A percentile compares a stretch with the other conserved stretches of the same genome.
These are phyloP conservation scores for Kockovaella imperatae DNA, from an alignment of 768 basidiomycete genomes.

Conservation along the genomic window DNA sequence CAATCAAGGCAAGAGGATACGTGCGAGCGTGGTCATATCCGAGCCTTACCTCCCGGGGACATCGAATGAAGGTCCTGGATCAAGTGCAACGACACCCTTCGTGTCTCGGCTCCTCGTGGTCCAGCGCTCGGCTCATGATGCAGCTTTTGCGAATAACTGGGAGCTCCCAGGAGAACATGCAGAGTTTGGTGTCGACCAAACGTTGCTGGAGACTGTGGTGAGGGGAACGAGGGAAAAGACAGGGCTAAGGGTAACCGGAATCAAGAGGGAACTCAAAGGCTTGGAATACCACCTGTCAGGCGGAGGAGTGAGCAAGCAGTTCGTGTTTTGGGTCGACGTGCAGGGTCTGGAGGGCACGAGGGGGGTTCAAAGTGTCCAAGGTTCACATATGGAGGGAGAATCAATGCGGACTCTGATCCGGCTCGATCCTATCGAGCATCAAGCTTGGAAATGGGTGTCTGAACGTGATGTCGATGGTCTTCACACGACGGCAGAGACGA, in stretches of 20 bases:
- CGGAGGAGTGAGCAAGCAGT: slow-evolving; percentile 1
- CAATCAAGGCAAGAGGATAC: slow-evolving; percentile 2
- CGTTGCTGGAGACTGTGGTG: slow-evolving; percentile 5
- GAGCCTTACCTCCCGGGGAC: background rate
- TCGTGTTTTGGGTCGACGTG: slow-evolving; percentile 6
- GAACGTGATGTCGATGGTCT: background rate
- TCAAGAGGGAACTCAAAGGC: slow-evolving; percentile 1
- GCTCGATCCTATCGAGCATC: slow-evolving; percentile 1
- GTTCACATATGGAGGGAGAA: no score
- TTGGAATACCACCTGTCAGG: slow-evolving; percentile 2
- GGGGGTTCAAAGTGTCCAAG: no score
- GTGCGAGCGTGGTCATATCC: slow-evolving; percentile 1
- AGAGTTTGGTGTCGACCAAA: slow-evolving; percentile 7
- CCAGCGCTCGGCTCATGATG: slow-evolving; percentile 1
- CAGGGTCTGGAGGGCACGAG: background rate
- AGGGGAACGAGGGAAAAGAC: slow-evolving; percentile 8
- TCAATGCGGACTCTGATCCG: no score
- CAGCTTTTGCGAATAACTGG: slow-evolving; percentile 1
- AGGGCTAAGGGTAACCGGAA: slow-evolving; percentile 4
- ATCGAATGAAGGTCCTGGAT: background rate
- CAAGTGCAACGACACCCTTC: background rate
- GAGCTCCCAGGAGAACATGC: slow-evolving; percentile 5
- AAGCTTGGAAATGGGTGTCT: background rate
- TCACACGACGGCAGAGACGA: slow-evolving; percentile 1
- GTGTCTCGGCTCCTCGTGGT: slow-evolving; percentile 1